Evolutionary conservation across 106 monocot species (phyloP).

Genomic region (Dendrobium huoshanense): DNA sequence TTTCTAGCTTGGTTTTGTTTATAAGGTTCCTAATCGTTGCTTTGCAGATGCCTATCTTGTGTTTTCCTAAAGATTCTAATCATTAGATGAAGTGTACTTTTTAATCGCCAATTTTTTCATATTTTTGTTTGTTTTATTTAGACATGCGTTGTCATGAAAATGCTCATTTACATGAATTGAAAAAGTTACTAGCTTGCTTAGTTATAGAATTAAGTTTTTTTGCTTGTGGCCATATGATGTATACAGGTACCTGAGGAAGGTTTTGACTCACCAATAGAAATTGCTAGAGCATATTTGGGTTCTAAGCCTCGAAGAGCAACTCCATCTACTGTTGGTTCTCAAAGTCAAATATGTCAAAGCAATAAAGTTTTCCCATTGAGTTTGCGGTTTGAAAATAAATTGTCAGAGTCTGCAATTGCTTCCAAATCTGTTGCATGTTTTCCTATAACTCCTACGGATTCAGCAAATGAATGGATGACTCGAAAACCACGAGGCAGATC

Average conservation of each 20-base stretch:
- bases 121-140: neutral
- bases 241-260: neutral
- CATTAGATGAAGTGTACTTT: neutral
- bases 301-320: constrained; percentile 19
- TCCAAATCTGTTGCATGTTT: constrained; percentile 16
- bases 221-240: neutral
- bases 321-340: constrained; percentile 26
- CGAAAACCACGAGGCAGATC: constrained; percentile 48
- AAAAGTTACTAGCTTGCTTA: neutral
- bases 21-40: neutral
- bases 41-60: neutral
- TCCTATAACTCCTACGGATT: constrained; percentile 17
- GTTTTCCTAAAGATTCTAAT: neutral
- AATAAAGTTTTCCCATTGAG: constrained; percentile 11
- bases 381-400: neutral
- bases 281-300: constrained; percentile 59
- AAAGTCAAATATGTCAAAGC: constrained; percentile 15
- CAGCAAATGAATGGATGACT: constrained; percentile 39
- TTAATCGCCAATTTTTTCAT: neutral
- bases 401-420: neutral
- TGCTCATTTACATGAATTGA: neutral
- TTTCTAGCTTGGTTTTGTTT: neutral
- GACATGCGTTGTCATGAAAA: neutral
- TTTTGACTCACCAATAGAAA: constrained; percentile 44
- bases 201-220: neutral